Conservation (phyloP, 805 yeast species). For the Lachancea quebecensis region DNA sequence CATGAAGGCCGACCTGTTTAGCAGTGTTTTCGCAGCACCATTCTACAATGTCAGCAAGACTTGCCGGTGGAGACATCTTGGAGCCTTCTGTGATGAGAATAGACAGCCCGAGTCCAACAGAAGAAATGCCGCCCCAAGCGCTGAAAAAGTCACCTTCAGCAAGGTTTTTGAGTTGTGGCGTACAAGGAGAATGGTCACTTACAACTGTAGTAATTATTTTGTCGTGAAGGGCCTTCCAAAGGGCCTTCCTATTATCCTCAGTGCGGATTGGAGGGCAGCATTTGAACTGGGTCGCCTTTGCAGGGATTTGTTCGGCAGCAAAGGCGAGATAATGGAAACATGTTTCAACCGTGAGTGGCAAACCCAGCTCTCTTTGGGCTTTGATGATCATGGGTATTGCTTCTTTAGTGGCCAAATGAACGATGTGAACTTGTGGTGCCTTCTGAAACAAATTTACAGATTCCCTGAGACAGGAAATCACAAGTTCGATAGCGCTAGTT, state of each 20-base stretch:
- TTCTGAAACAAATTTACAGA: constrained; percentile 25
- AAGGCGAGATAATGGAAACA: constrained; percentile 87
- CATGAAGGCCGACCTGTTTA: constrained; percentile 68
- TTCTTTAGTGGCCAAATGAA: constrained; percentile 80
- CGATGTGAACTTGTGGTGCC: constrained; percentile 75
- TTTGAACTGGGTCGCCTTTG: constrained; percentile 75
- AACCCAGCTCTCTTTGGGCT: constrained; percentile 47
- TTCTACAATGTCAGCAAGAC: constrained; percentile 54
- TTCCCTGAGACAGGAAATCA: constrained; percentile 52
- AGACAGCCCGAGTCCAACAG: constrained; percentile 87
- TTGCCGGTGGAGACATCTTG: constrained; percentile 41
- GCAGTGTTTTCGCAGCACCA: constrained; percentile 88
- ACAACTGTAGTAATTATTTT: constrained; percentile 77
- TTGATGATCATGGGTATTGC: constrained; percentile 66
- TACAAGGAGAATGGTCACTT: constrained; percentile 94
- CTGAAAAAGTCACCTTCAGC: constrained; percentile 79
- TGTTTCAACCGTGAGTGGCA: constrained; percentile 81
- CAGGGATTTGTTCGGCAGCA: constrained; percentile 68
- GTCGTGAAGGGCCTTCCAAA: constrained; percentile 72
- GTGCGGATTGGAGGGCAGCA: constrained; percentile 94
- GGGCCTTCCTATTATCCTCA: constrained; percentile 56
- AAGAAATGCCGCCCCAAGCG: constrained; percentile 96
- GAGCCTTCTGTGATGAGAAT: constrained; percentile 70
- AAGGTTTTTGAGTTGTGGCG: constrained; percentile 80
- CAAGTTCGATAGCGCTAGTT: constrained; percentile 69